Percentiles rank a stretch among this genome's conserved stretches.
phyloP scores from a whole-genome alignment of 164 flowering plant species.

The Aristolochia fimbriata region DNA sequence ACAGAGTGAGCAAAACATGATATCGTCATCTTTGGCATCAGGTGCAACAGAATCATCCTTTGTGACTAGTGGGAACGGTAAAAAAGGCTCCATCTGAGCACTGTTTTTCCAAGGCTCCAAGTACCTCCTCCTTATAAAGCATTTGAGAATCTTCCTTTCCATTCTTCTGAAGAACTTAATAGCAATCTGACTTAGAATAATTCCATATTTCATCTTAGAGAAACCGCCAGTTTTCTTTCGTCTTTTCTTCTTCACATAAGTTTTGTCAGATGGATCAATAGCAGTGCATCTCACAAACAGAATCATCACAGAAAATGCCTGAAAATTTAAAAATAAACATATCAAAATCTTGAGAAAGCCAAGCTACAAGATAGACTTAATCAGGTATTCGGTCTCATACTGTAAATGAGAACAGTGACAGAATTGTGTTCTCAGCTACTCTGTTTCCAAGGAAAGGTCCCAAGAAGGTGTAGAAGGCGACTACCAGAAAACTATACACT shows the following conservation, averaged over 20 bases:
- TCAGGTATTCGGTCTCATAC: constrained; percentile 22
- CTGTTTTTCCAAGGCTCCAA: constrained; percentile 48
- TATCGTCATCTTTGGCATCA: constrained; percentile 49
- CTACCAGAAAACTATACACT: constrained; percentile 57
- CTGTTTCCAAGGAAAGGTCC: constrained; percentile 79
- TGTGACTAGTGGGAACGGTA: constrained; percentile 63
- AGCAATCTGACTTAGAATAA: constrained; percentile 46
- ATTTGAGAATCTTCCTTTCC: constrained; percentile 67
- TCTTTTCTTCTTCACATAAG: constrained; percentile 49
- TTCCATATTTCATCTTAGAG: constrained; percentile 42
- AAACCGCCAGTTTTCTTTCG: constrained; percentile 23
- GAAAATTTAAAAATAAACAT: constrained; percentile 12
- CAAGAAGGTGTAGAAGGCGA: constrained; percentile 59
- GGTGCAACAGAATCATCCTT: constrained; percentile 65
- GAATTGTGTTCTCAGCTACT: constrained; percentile 55
- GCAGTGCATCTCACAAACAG: constrained; percentile 78
- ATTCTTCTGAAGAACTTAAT: constrained; percentile 52
- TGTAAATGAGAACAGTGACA: constrained; percentile 48
- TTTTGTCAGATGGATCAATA: constrained; percentile 77
- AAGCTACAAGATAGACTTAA: too few relatives aligned
- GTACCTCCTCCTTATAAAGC: constrained; percentile 67
- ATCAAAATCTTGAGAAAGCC: not conserved
- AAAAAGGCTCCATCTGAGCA: constrained; percentile 59
- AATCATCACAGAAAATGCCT: constrained; percentile 65
- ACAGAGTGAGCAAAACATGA: constrained; percentile 68